Evolutionary conservation across 1,284 basidiomycete genomes (phyloP).

Genomic region (Phlebopus sp.): DNA sequence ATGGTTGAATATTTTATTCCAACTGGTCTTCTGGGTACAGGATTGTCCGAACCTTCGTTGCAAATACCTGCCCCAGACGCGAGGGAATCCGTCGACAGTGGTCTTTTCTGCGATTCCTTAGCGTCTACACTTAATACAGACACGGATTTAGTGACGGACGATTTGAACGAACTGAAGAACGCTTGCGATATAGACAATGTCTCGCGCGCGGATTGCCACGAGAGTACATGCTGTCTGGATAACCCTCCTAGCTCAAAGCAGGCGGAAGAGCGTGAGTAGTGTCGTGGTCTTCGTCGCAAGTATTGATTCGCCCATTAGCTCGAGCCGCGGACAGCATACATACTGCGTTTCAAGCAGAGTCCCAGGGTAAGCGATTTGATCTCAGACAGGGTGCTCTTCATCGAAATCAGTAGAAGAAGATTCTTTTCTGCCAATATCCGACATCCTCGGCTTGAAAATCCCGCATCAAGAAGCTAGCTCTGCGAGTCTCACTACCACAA

Average conservation of each 20-base stretch:
- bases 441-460: conserved; percentile 27
- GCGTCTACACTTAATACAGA: not conserved
- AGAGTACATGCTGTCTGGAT: conserved; percentile 10
- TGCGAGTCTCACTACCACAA: not conserved
- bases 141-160: no score
- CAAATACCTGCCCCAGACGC: not conserved
- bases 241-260: conserved; percentile 11
- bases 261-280: conserved; percentile 9
- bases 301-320: not conserved
- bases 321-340: no score
- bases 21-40: conserved; percentile 24
- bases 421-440: conserved; percentile 24
- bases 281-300: not conserved
- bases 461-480: not conserved
- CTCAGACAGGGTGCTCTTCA: conserved; percentile 2
- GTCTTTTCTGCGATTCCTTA: no score
- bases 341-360: conserved; percentile 23
- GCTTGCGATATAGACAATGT: not conserved
- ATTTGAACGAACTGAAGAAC: not conserved
- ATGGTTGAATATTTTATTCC: conserved; percentile 22
- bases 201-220: not conserved
- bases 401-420: conserved; percentile 12
- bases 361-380: no score
- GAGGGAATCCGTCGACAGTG: conserved; percentile 29
- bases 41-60: not conserved